phyloP scores from a whole-genome alignment of 257 asterid genomes.

The Solanum sitiens region DNA sequence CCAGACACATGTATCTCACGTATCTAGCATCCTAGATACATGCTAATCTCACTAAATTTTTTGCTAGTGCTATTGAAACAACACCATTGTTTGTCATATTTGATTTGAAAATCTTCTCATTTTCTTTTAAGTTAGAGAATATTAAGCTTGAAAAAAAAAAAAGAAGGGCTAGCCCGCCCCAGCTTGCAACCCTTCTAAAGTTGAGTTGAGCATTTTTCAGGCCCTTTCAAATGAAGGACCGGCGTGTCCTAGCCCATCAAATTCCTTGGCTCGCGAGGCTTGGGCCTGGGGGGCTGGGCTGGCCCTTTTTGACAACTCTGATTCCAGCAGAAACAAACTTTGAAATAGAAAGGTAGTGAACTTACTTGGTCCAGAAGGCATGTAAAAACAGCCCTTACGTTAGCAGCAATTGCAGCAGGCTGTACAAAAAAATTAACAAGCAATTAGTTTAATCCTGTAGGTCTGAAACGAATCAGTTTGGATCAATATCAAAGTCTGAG shows the following conservation, averaged over 20 bases:
- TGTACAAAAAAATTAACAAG: constrained; percentile 23
- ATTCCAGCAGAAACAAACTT: constrained; percentile 10
- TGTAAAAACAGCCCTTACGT: constrained; percentile 81
- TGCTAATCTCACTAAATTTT: not conserved
- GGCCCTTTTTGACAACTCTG: not conserved
- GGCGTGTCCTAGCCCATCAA: too few relatives aligned
- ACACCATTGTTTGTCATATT: not conserved
- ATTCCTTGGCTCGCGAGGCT: not conserved
- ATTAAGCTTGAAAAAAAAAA: too few relatives aligned
- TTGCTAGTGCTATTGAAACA: not conserved
- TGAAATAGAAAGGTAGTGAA: constrained; percentile 4
- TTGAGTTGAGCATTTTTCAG: not conserved
- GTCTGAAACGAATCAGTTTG: not conserved
- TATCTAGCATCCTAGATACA: not conserved
- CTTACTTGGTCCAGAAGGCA: constrained; percentile 90
- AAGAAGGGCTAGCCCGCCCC: not conserved
- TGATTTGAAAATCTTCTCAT: not conserved
- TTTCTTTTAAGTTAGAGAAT: not conserved
- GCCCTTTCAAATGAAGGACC: too few relatives aligned
- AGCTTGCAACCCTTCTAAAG: not conserved
- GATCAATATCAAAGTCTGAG: not conserved
- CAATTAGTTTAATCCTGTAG: constrained; percentile 4
- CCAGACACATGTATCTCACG: not conserved
- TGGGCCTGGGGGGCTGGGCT: not conserved
- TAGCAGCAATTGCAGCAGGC: constrained; percentile 86